A percentile compares a stretch with the other conserved stretches of the same genome.
Conservation (phyloP, 2,329 filamentous ascomycete species). For the Diaporthe sp. region DNA sequence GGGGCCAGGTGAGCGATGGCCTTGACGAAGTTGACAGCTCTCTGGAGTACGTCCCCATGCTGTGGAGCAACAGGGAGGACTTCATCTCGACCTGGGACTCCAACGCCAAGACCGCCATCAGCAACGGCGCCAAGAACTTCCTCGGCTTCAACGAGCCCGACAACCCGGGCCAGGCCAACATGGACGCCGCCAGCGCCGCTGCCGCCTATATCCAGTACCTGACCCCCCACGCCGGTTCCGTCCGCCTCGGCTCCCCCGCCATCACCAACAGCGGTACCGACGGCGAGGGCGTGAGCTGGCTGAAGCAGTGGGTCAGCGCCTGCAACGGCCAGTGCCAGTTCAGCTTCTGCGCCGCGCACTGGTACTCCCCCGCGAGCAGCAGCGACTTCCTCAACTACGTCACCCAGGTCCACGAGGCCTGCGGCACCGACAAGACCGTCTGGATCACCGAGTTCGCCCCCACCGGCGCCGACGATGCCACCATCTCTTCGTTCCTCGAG, state of each 20-base stretch:
- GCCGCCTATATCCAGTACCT: slow-evolving; percentile 66
- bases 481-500: slow-evolving; percentile 62
- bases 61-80: slow-evolving; percentile 67
- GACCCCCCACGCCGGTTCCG: slow-evolving; percentile 67
- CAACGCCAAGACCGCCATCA: slow-evolving; percentile 66
- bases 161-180: slow-evolving; percentile 69
- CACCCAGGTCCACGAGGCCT: slow-evolving; percentile 59
- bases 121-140: slow-evolving; percentile 67
- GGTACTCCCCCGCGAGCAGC: slow-evolving; percentile 69
- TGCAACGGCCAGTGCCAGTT: slow-evolving; percentile 67
- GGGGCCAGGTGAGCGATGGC: slow-evolving; percentile 64
- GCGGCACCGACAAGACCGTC: slow-evolving; percentile 63
- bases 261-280: slow-evolving; percentile 70
- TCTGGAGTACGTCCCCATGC: slow-evolving; percentile 76
- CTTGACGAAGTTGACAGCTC: slow-evolving; percentile 51
- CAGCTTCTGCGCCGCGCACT: slow-evolving; percentile 75
- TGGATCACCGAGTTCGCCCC: slow-evolving; percentile 78
- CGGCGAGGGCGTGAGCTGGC: slow-evolving; percentile 69
- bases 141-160: slow-evolving; percentile 83
- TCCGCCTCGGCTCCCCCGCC: slow-evolving; percentile 70
- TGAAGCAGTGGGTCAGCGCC: slow-evolving; percentile 64
- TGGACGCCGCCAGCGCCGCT: slow-evolving; percentile 67
- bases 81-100: slow-evolving; percentile 65
- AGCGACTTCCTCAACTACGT: slow-evolving; percentile 69
- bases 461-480: slow-evolving; percentile 57